These are phyloP conservation scores for Phytopythium helicoides DNA, from an alignment of 352 stramenopile genomes.

Conservation along the genomic window DNA sequence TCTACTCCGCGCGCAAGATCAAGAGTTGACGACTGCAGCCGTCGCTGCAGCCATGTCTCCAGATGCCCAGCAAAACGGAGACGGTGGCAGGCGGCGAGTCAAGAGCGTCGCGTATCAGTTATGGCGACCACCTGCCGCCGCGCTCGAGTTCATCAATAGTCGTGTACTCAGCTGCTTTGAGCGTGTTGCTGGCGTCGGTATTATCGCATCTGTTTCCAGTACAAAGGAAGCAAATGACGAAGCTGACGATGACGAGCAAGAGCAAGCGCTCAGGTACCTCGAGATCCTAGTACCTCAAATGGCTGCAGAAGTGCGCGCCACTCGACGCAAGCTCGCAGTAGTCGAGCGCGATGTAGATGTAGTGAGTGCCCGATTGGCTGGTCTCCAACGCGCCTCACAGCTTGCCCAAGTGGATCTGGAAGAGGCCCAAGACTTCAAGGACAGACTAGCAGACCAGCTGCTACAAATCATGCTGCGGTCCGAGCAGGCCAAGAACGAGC, in stretches of 20 bases:
- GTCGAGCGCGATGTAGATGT: conserved; percentile 38
- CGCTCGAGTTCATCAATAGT: conserved; percentile 61
- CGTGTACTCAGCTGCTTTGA: conserved; percentile 65
- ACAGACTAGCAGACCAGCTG: conserved; percentile 73
- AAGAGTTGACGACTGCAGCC: conserved; percentile 34
- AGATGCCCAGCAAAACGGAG: conserved; percentile 5
- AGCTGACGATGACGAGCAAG: conserved; percentile 37
- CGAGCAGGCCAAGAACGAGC: conserved; percentile 66
- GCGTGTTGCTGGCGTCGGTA: conserved; percentile 25
- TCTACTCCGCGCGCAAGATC: conserved; percentile 42
- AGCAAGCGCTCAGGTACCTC: conserved; percentile 56
- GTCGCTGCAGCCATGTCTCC: conserved; percentile 30
- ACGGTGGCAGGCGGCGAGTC: neutral
- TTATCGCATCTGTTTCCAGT: conserved; percentile 5
- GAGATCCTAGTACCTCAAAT: conserved; percentile 64
- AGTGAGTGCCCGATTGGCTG: conserved; percentile 29
- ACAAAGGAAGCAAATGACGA: conserved; percentile 8
- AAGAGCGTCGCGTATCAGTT: conserved; percentile 8
- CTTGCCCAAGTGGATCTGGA: conserved; percentile 68
- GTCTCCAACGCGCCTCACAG: conserved; percentile 44
- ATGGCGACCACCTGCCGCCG: conserved; percentile 30
- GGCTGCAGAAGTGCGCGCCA: conserved; percentile 37
- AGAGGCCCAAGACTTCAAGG: conserved; percentile 71
- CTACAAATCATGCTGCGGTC: conserved; percentile 63
- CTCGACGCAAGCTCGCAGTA: conserved; percentile 47